These are phyloP conservation scores for Chlorella vulgaris DNA, from an alignment of 139 green algal species.

Conservation along the genomic window DNA sequence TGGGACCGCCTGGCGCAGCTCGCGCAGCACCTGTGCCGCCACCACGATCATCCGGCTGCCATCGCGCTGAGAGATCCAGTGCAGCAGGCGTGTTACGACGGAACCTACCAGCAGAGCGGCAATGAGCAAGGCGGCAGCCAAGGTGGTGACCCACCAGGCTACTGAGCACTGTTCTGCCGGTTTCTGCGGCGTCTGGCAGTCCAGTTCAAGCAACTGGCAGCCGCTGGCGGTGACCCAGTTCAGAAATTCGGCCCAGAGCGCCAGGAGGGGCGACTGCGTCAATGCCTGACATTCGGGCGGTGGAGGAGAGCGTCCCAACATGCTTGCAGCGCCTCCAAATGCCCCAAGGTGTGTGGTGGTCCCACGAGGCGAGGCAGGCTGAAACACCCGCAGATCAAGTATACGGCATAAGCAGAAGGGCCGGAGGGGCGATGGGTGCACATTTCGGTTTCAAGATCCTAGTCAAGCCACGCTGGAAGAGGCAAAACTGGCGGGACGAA, in stretches of 20 bases:
- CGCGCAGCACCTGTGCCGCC: not conserved
- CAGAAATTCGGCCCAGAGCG: slow-evolving; percentile 6
- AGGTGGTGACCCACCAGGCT: not conserved
- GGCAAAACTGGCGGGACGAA: no score
- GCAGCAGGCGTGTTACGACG: not conserved
- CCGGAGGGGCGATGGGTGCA: no score
- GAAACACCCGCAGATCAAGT: no score
- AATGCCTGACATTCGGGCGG: not conserved
- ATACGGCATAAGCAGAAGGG: no score
- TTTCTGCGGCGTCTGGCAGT: not conserved
- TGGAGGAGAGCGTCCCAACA: not conserved
- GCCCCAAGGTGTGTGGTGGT: no score
- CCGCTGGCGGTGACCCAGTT: not conserved
- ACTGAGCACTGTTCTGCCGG: not conserved
- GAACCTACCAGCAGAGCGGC: not conserved
- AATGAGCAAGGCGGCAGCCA: not conserved
- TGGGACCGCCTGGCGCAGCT: slow-evolving; percentile 1
- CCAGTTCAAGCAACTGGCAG: slow-evolving; percentile 12
- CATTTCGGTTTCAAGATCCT: no score
- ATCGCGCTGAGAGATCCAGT: not conserved
- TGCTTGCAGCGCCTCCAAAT: not conserved
- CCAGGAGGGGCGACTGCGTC: not conserved
- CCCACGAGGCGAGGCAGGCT: no score
- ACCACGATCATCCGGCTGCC: slow-evolving; percentile 11
- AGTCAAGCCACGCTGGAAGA: no score